A percentile compares a stretch with the other conserved stretches of the same genome.
phyloP scores from a whole-genome alignment of 768 basidiomycete genomes.

The Amanita subjunquillea region DNA sequence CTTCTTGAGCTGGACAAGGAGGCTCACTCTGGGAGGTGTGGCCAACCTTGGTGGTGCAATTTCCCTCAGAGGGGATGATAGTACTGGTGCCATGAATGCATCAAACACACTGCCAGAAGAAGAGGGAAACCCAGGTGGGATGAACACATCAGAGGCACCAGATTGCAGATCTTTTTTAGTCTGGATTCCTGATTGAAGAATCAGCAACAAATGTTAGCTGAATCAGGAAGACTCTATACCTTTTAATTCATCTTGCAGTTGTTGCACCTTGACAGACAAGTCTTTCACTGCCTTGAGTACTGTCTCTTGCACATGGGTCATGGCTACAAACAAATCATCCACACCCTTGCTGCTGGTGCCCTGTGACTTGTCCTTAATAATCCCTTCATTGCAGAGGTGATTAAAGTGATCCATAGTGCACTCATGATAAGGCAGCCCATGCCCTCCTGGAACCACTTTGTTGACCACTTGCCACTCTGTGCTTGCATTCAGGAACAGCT shows the following conservation, averaged over 20 bases:
- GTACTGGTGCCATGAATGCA: no score
- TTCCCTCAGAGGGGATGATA: no score
- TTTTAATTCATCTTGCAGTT: neutral
- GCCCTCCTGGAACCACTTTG: constrained; percentile 15
- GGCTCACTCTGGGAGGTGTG: neutral
- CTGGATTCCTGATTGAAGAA: no score
- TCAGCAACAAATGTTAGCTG: neutral
- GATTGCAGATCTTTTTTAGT: no score
- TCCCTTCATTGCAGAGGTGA: neutral
- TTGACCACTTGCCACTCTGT: constrained; percentile 13
- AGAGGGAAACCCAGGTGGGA: no score
- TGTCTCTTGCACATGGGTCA: neutral
- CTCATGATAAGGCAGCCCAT: constrained; percentile 7
- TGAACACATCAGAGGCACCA: no score
- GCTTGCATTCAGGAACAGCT: constrained; percentile 15
- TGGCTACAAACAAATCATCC: neutral
- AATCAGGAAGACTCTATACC: neutral
- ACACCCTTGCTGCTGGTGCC: neutral
- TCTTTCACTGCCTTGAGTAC: neutral
- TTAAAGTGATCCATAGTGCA: constrained; percentile 3
- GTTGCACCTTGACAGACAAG: neutral
- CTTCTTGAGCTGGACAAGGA: neutral
- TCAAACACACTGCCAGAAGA: accelerated
- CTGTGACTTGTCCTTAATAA: neutral
- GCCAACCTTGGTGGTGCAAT: neutral